Percentiles rank a stretch among this genome's conserved stretches.
Conservation (phyloP, 176 grass and related monocot genomes). For the Cenchrus purpureus region DNA sequence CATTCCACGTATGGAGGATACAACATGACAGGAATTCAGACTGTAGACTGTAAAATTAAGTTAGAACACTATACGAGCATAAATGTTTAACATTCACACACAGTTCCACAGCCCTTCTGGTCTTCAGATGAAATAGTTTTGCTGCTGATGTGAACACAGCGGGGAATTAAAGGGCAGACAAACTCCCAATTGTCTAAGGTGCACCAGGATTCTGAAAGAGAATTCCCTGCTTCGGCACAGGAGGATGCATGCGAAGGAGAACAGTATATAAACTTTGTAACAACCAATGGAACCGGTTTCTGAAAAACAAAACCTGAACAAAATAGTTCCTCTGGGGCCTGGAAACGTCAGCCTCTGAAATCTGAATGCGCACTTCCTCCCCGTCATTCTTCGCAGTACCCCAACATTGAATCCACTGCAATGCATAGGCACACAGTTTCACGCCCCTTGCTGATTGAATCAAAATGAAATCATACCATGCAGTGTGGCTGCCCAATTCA, state of each 20-base stretch:
- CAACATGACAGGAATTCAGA: neutral
- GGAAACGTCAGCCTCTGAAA: slow-evolving; percentile 36
- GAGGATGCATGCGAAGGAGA: neutral
- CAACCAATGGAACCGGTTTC: neutral
- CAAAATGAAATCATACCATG: neutral
- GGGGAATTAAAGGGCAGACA: slow-evolving; percentile 33
- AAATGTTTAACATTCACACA: neutral
- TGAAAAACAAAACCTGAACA: neutral
- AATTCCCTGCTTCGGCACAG: slow-evolving; percentile 13
- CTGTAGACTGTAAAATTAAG: neutral
- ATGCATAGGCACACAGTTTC: neutral
- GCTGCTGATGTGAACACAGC: slow-evolving; percentile 3
- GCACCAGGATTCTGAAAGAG: neutral
- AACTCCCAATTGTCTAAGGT: neutral
- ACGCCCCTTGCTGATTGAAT: neutral
- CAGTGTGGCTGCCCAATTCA: neutral
- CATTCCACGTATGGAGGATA: no score
- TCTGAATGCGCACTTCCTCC: neutral
- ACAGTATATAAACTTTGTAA: slow-evolving; percentile 18
- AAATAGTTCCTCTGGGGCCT: neutral
- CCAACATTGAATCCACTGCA: slow-evolving; percentile 3
- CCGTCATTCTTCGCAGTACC: slow-evolving; percentile 22
- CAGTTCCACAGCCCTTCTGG: neutral
- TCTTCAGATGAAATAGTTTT: neutral
- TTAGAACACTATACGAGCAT: neutral